Conservation (phyloP, 441 rosid species). For the Daphne laureola region DNA sequence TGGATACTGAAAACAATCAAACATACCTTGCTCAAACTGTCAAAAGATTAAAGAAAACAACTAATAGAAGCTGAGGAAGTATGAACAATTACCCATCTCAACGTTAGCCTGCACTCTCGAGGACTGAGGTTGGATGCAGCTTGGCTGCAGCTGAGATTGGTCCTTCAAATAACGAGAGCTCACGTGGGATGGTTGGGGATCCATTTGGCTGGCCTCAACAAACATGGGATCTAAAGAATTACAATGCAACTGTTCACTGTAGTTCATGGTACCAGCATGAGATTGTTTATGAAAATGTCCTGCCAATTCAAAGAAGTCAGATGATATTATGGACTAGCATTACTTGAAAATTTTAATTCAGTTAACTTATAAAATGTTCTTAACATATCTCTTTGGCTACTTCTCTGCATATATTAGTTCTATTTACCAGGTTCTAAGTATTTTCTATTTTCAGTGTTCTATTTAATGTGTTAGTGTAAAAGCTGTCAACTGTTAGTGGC, state of each 20-base stretch:
- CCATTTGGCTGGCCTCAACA: slow-evolving; percentile 6
- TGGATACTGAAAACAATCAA: not conserved
- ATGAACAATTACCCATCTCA: slow-evolving; percentile 7
- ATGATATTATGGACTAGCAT: slow-evolving; percentile 1
- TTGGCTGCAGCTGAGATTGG: slow-evolving; percentile 6
- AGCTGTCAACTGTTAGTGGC: too few relatives aligned
- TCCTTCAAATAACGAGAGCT: not conserved
- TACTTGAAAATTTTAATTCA: not conserved
- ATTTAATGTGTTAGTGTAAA: too few relatives aligned
- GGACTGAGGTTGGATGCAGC: slow-evolving; percentile 12
- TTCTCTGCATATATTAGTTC: too few relatives aligned
- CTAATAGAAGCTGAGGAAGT: not conserved
- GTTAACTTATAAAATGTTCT: too few relatives aligned
- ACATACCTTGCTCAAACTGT: not conserved
- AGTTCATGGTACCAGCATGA: slow-evolving; percentile 1
- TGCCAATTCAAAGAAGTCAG: not conserved
- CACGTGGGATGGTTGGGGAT: slow-evolving; percentile 6
- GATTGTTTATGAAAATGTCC: not conserved
- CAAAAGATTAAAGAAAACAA: not conserved
- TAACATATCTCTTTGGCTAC: too few relatives aligned
- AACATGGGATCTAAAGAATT: slow-evolving; percentile 9
- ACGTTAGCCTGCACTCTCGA: slow-evolving; percentile 7
- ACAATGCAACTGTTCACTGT: slow-evolving; percentile 9
- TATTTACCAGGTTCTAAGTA: too few relatives aligned
- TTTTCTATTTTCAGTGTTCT: too few relatives aligned